phyloP scores from a whole-genome alignment of 768 basidiomycete species.

The Leccinum sublutescens region DNA sequence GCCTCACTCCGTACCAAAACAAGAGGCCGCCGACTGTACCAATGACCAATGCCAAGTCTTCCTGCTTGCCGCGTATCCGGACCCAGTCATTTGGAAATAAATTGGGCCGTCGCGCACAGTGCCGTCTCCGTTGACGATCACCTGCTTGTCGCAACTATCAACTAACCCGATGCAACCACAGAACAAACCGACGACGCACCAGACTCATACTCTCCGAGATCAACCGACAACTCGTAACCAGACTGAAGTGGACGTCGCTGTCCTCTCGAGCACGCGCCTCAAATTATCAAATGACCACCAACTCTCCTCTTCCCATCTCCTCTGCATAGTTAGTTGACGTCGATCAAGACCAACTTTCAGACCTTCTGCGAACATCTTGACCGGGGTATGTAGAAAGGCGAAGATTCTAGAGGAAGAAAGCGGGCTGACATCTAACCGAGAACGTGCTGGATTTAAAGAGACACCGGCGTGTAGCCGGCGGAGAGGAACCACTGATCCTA shows the following conservation, averaged over 20 bases:
- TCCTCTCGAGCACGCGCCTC: slow-evolving; percentile 50
- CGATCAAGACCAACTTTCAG: too few species aligned
- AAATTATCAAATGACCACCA: slow-evolving; percentile 85
- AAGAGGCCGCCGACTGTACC: slow-evolving; percentile 45
- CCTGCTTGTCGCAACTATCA: slow-evolving; percentile 41
- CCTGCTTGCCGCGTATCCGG: slow-evolving; percentile 90
- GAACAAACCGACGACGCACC: slow-evolving; percentile 39
- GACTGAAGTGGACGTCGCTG: not conserved
- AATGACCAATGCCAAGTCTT: slow-evolving; percentile 93
- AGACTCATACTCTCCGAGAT: slow-evolving; percentile 99
- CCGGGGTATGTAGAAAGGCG: too few species aligned
- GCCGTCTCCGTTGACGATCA: slow-evolving; percentile 87
- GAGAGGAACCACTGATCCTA: too few species aligned
- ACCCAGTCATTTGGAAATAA: slow-evolving; percentile 81
- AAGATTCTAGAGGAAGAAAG: too few species aligned
- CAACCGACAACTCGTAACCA: slow-evolving; percentile 89
- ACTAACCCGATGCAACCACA: not conserved
- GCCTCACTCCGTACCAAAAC: not conserved
- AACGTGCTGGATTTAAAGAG: too few species aligned
- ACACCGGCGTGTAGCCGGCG: too few species aligned
- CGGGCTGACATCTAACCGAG: too few species aligned
- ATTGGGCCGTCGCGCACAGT: slow-evolving; percentile 71
- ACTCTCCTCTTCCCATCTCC: slow-evolving; percentile 45
- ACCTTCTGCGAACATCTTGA: too few species aligned
- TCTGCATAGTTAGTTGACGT: slow-evolving; percentile 14